Percentiles rank a stretch among this genome's conserved stretches.
Conservation (phyloP, 768 basidiomycete species). For the Suillus sp. region DNA sequence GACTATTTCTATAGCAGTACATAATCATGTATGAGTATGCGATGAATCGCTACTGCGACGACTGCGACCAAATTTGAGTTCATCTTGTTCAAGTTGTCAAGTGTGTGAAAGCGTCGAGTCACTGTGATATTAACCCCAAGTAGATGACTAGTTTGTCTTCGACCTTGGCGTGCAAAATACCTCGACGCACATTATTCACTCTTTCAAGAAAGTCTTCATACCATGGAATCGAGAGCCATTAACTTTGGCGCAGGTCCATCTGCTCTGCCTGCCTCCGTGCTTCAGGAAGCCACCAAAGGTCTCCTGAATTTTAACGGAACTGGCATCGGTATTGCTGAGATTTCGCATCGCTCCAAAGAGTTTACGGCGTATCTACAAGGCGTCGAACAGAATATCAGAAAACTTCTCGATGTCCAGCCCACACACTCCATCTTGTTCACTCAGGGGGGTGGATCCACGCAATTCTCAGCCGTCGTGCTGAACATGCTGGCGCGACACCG, state of each 20-base stretch:
- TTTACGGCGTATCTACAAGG: constrained; percentile 71
- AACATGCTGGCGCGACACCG: constrained; percentile 89
- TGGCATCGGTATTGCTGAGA: constrained; percentile 94
- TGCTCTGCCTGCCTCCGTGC: constrained; percentile 82
- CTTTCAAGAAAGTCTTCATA: background rate
- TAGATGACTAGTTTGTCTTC: background rate
- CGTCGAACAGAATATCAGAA: constrained; percentile 67
- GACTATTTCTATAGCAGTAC: background rate
- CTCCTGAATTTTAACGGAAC: constrained; percentile 90
- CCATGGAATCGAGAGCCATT: constrained; percentile 51
- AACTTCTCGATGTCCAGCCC: constrained; percentile 77
- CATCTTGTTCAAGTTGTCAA: no score
- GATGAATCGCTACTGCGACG: background rate
- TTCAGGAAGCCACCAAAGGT: constrained; percentile 79
- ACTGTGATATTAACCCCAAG: background rate
- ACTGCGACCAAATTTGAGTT: background rate
- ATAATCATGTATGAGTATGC: background rate
- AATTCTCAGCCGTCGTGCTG: constrained; percentile 90
- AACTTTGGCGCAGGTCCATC: constrained; percentile 98
- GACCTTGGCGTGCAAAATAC: background rate
- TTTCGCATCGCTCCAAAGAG: constrained; percentile 93
- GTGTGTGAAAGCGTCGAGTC: background rate
- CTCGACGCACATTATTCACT: background rate
- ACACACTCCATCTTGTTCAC: constrained; percentile 89
- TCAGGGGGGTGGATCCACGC: constrained; percentile 90